Conservation (phyloP, 2,329 filamentous ascomycete species). For the Boeremia lycopersici region DNA sequence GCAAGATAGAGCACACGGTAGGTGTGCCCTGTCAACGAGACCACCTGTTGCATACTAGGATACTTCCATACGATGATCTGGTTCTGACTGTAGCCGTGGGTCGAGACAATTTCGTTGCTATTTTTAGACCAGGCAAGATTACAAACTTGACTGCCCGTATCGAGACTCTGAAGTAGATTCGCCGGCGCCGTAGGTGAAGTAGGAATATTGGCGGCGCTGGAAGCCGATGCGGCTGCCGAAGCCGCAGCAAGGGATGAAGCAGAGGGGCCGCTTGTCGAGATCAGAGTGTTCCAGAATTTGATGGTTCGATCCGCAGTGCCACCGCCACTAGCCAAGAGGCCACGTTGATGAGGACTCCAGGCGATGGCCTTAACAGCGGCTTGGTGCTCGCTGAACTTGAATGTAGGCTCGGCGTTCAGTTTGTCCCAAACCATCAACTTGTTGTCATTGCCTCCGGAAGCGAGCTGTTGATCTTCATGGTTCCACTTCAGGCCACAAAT, state of each 20-base stretch:
- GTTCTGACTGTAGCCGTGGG: conserved; percentile 96
- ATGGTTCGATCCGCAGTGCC: conserved; percentile 95
- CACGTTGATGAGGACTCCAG: conserved; percentile 95
- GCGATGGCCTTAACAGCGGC: conserved; percentile 97
- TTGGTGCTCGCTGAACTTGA: conserved; percentile 92
- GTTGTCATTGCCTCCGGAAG: conserved; percentile 97
- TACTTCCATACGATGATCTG: conserved; percentile 99
- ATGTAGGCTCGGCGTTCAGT: conserved; percentile 86
- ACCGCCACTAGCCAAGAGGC: conserved; percentile 91
- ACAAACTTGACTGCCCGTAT: conserved; percentile 98
- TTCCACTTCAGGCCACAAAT: conserved; percentile 98
- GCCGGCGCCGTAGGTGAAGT: conserved; percentile 45
- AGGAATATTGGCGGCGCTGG: conserved; percentile 39
- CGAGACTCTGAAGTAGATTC: conserved; percentile 74
- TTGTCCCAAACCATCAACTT: conserved; percentile 99
- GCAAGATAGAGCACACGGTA: conserved; percentile 95
- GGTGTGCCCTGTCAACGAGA: conserved; percentile 92
- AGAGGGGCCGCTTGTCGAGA: conserved; percentile 62
- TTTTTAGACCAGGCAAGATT: conserved; percentile 98
- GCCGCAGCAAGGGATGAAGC: conserved; percentile 50
- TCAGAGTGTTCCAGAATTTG: conserved; percentile 95
- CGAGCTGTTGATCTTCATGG: conserved; percentile 90
- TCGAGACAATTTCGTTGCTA: conserved; percentile 95
- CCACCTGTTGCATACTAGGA: conserved; percentile 95
- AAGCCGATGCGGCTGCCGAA: conserved; percentile 41